A percentile compares a stretch with the other conserved stretches of the same genome.
Evolutionary conservation across 1,139 yeast species (phyloP).

Genomic region (Pichia sp.): DNA sequence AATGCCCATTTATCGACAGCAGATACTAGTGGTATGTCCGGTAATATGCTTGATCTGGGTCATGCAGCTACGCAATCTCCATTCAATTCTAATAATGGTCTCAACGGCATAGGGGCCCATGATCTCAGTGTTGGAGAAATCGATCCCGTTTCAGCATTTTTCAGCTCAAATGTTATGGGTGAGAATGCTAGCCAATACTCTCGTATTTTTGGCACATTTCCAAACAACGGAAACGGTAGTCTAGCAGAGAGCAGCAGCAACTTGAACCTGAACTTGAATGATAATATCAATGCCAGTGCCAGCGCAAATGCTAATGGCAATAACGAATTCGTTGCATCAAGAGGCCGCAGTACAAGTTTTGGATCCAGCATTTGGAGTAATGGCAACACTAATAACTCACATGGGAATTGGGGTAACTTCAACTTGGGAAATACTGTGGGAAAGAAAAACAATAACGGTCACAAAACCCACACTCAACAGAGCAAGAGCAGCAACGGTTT

Average conservation of each 20-base stretch:
- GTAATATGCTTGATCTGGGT: constrained; percentile 2
- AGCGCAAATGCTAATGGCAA: neutral
- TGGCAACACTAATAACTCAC: constrained; percentile 7
- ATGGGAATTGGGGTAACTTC: neutral
- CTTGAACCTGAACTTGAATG: neutral
- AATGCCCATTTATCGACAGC: neutral
- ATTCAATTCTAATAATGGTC: constrained; percentile 2
- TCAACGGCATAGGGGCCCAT: too few relatives aligned
- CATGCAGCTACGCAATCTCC: constrained; percentile 16
- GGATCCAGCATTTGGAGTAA: constrained; percentile 29
- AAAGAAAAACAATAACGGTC: neutral
- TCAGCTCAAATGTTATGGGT: neutral
- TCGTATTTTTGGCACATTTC: too few relatives aligned
- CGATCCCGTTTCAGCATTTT: neutral
- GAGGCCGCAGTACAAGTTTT: constrained; percentile 26
- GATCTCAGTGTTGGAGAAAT: too few relatives aligned
- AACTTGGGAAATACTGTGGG: constrained; percentile 1
- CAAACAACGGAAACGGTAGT: too few relatives aligned
- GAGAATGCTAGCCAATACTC: too few relatives aligned
- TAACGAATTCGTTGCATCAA: constrained; percentile 12
- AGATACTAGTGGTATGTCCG: neutral
- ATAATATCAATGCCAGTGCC: neutral
- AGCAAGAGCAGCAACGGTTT: too few relatives aligned
- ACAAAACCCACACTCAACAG: neutral
- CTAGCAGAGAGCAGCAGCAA: too few relatives aligned